These are phyloP conservation scores for Aspergillus sclerotioniger DNA, from an alignment of 495 filamentous ascomycete species.

Conservation along the genomic window DNA sequence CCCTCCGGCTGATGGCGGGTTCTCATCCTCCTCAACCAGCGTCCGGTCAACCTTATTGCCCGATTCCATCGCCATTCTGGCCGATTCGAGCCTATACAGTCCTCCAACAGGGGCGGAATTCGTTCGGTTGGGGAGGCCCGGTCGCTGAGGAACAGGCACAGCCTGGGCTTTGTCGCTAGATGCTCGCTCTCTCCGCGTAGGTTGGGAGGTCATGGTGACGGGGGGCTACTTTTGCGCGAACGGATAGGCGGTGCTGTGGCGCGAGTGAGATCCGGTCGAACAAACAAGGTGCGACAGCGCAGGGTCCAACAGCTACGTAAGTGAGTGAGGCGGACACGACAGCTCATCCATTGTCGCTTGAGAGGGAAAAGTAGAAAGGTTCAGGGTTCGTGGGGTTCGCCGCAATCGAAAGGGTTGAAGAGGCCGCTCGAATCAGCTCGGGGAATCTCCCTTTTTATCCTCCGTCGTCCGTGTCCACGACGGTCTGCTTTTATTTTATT, in stretches of 20 bases:
- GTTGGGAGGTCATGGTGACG: conserved; percentile 24
- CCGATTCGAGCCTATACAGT: conserved; percentile 28
- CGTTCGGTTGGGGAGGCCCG: conserved; percentile 34
- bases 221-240: conserved; percentile 6
- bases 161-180: conserved; percentile 34
- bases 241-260: conserved; percentile 11
- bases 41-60: conserved; percentile 27
- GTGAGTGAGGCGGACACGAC: conserved; percentile 29
- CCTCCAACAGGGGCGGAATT: conserved; percentile 34
- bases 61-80: conserved; percentile 19
- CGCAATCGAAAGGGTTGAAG: background rate
- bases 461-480: background rate
- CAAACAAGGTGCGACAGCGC: conserved; percentile 25
- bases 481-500: background rate
- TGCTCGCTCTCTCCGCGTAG: conserved; percentile 29
- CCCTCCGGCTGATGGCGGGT: conserved; percentile 11
- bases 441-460: background rate
- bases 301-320: conserved; percentile 32
- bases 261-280: conserved; percentile 17
- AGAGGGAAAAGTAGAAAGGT: background rate
- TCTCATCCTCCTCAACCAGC: conserved; percentile 37
- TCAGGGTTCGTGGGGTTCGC: background rate
- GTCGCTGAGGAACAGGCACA: conserved; percentile 28
- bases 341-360: conserved; percentile 41
- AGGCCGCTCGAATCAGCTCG: background rate